Conservation (phyloP, 805 yeast genomes). For the Nakazawaea molendinolei region DNA sequence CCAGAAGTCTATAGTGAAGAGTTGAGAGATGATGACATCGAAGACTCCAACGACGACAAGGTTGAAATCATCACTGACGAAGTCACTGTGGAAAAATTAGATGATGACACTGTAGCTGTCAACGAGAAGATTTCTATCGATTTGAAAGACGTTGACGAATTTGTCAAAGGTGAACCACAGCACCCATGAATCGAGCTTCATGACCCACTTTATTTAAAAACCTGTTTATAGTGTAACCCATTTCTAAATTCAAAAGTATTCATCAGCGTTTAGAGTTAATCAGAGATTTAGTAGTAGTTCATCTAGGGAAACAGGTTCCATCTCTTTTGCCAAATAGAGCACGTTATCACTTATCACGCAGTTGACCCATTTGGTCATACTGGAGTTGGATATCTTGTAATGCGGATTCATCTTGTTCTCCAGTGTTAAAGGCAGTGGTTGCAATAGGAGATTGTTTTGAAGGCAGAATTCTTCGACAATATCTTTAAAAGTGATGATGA, state of each 20-base stretch:
- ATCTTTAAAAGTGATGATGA: slow-evolving; percentile 47
- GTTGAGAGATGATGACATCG: slow-evolving; percentile 67
- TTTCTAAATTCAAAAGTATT: background rate
- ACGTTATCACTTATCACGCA: slow-evolving; percentile 64
- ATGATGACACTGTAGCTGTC: slow-evolving; percentile 9
- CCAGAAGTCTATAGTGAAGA: slow-evolving; percentile 95
- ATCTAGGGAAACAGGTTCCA: slow-evolving; percentile 36
- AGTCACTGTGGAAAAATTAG: slow-evolving; percentile 4
- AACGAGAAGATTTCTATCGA: slow-evolving; percentile 12
- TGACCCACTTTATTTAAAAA: too few relatives aligned
- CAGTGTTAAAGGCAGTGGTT: slow-evolving; percentile 27
- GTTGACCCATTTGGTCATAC: slow-evolving; percentile 25
- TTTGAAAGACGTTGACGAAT: slow-evolving; percentile 6
- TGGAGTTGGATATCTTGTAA: slow-evolving; percentile 29
- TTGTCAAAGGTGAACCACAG: slow-evolving; percentile 3
- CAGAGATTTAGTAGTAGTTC: slow-evolving; percentile 16
- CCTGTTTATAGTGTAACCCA: slow-evolving; percentile 1
- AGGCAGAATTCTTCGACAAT: slow-evolving; percentile 59
- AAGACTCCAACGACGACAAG: slow-evolving; percentile 7
- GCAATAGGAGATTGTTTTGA: slow-evolving; percentile 37
- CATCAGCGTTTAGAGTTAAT: too few relatives aligned
- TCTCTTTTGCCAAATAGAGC: slow-evolving; percentile 36
- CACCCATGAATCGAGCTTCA: too few relatives aligned
- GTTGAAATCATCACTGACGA: slow-evolving; percentile 17
- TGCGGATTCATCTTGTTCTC: slow-evolving; percentile 35